Evolutionary conservation across 1,139 yeast genomes (phyloP).

Genomic region (Hyphopichia fennica): DNA sequence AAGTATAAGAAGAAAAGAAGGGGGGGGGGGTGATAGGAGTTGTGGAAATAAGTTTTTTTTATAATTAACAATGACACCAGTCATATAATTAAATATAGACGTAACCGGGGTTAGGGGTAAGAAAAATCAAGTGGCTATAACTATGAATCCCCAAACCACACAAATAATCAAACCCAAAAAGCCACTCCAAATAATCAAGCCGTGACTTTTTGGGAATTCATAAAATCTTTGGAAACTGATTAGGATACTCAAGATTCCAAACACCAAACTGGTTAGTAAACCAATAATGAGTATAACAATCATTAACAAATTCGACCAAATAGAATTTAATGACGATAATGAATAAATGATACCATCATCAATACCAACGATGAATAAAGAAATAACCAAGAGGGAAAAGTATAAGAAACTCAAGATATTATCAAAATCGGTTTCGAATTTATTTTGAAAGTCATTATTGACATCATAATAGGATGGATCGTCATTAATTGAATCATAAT

Average conservation of each 20-base stretch:
- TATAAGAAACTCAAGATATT: conserved; percentile 37
- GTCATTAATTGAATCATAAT: conserved; percentile 37
- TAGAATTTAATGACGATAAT: conserved; percentile 22
- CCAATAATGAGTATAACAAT: conserved; percentile 35
- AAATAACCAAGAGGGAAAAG: conserved; percentile 34
- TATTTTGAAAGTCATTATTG: conserved; percentile 18
- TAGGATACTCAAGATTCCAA: conserved; percentile 34
- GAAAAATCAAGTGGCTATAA: too few relatives aligned
- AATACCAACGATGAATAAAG: conserved; percentile 42
- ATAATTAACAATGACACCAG: too few relatives aligned
- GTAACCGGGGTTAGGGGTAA: too few relatives aligned
- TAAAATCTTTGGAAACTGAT: conserved; percentile 29
- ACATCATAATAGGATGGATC: conserved; percentile 20
- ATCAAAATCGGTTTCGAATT: conserved; percentile 37
- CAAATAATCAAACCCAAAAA: conserved; percentile 10
- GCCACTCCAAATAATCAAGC: conserved; percentile 29
- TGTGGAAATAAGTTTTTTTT: too few relatives aligned
- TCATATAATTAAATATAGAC: too few relatives aligned
- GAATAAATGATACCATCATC: conserved; percentile 41
- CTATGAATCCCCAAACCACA: not conserved
- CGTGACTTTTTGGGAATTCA: conserved; percentile 27
- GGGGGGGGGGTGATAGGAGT: too few relatives aligned
- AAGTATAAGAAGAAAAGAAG: too few relatives aligned
- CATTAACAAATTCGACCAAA: conserved; percentile 32
- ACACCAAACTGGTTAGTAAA: conserved; percentile 30